Percentiles rank a stretch among this genome's conserved stretches.
Evolutionary conservation across 495 filamentous ascomycete genomes (phyloP).

Genomic region (Bacidia gigantensis): DNA sequence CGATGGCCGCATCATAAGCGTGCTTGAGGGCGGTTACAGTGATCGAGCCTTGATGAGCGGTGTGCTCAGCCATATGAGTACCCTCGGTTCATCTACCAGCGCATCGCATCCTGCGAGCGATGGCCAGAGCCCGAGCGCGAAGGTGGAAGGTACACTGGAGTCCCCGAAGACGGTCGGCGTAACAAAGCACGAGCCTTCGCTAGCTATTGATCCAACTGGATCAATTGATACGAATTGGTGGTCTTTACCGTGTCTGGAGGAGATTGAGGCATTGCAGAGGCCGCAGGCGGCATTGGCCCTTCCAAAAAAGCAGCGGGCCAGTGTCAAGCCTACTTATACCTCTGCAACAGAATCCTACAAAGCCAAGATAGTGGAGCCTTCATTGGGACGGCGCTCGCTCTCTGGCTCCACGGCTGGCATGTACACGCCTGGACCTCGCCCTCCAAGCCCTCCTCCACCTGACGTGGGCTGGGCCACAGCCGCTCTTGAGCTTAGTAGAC

Average conservation of each 20-base stretch:
- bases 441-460: conserved; percentile 51
- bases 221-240: conserved; percentile 64
- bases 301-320: conserved; percentile 37
- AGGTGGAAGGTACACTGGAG: conserved; percentile 38
- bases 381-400: conserved; percentile 36
- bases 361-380: conserved; percentile 53
- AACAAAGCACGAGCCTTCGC: background rate
- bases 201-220: background rate
- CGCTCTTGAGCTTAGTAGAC: conserved; percentile 62
- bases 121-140: conserved; percentile 32
- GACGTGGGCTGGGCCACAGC: conserved; percentile 76
- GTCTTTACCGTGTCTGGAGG: conserved; percentile 50
- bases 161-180: conserved; percentile 4
- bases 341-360: conserved; percentile 66
- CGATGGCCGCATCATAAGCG: conserved; percentile 77
- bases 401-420: conserved; percentile 19
- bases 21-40: conserved; percentile 91
- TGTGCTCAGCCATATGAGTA: conserved; percentile 75
- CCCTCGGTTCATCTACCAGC: conserved; percentile 20
- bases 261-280: conserved; percentile 44
- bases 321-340: conserved; percentile 49
- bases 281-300: conserved; percentile 29
- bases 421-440: conserved; percentile 17
- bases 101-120: conserved; percentile 21
- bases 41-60: conserved; percentile 79